A percentile compares a stretch with the other conserved stretches of the same genome.
These are phyloP conservation scores for Eucalyptus tenuipes DNA, from an alignment of 345 rosid genomes.

Conservation along the genomic window DNA sequence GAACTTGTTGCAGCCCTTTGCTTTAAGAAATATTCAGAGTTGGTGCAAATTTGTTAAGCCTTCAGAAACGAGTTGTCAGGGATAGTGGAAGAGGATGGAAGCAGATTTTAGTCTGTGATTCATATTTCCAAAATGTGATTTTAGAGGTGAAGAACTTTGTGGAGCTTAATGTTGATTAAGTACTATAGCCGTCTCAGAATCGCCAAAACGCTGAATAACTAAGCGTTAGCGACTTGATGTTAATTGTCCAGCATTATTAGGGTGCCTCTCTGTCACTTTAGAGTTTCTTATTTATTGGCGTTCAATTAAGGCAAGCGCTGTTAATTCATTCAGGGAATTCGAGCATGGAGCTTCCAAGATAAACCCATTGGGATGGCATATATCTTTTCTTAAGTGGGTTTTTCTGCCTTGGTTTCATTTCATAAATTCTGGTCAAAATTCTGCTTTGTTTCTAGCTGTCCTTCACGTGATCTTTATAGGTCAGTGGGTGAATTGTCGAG, in stretches of 20 bases:
- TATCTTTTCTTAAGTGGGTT: conserved; percentile 69
- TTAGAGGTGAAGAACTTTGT: not conserved
- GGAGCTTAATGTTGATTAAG: not conserved
- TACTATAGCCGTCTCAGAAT: not conserved
- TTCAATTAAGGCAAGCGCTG: not conserved
- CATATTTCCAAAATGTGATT: not conserved
- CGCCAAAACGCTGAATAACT: not conserved
- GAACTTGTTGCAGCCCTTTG: not conserved
- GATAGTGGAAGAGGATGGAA: not conserved
- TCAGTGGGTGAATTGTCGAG: conserved; percentile 76
- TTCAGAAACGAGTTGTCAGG: not conserved
- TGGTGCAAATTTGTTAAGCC: not conserved
- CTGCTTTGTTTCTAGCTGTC: not conserved
- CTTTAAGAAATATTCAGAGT: not conserved
- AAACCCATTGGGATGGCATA: conserved; percentile 69
- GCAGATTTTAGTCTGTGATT: not conserved
- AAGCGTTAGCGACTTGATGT: not conserved
- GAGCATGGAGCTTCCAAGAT: conserved; percentile 36
- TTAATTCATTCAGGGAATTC: conserved; percentile 28
- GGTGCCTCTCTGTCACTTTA: not conserved
- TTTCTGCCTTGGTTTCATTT: not conserved
- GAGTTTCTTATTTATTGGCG: not conserved
- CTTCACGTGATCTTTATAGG: conserved; percentile 11
- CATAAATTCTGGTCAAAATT: not conserved
- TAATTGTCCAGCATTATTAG: not conserved